Percentiles rank a stretch among this genome's conserved stretches.
phyloP scores from a whole-genome alignment of 2,329 filamentous ascomycete species.

The Ceratocystis lukuohia region DNA sequence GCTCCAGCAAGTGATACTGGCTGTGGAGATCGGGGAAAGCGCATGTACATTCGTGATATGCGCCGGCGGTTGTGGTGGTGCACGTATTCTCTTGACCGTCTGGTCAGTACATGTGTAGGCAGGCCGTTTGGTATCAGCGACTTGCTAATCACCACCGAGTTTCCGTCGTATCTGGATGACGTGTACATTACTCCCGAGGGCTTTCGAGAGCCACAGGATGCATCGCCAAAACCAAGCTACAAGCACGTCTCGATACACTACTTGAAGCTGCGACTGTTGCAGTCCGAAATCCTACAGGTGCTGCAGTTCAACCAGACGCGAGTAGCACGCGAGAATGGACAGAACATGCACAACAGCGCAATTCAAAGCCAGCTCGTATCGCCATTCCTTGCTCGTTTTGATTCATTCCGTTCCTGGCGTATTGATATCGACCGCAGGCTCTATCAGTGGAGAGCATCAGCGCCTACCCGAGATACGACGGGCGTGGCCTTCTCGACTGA shows the following conservation, averaged over 20 bases:
- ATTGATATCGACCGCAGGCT: slow-evolving; percentile 73
- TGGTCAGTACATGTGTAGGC: slow-evolving; percentile 87
- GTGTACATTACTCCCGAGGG: slow-evolving; percentile 71
- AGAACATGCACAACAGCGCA: slow-evolving; percentile 52
- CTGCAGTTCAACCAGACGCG: slow-evolving; percentile 85
- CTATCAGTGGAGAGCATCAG: slow-evolving; percentile 72
- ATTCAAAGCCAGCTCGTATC: slow-evolving; percentile 70
- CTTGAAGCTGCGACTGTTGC: slow-evolving; percentile 72
- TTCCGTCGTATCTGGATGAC: slow-evolving; percentile 80
- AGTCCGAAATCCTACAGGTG: slow-evolving; percentile 91
- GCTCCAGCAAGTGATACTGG: background rate
- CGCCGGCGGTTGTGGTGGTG: slow-evolving; percentile 90
- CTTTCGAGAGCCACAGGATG: slow-evolving; percentile 49
- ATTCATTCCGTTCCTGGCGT: slow-evolving; percentile 78
- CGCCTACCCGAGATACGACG: slow-evolving; percentile 63
- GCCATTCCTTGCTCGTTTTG: slow-evolving; percentile 71
- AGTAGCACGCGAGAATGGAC: slow-evolving; percentile 52
- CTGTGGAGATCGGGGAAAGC: slow-evolving; percentile 45
- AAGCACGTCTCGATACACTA: slow-evolving; percentile 89
- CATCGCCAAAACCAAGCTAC: slow-evolving; percentile 55
- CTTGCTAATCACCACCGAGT: slow-evolving; percentile 88
- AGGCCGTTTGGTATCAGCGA: slow-evolving; percentile 91
- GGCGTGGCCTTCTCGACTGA: slow-evolving; percentile 82
- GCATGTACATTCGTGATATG: slow-evolving; percentile 76
- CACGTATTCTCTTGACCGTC: slow-evolving; percentile 85